Base-by-base conservation (phyloP, 805 yeast genomes). In the Scheffersomyces ergatensis region DNA sequence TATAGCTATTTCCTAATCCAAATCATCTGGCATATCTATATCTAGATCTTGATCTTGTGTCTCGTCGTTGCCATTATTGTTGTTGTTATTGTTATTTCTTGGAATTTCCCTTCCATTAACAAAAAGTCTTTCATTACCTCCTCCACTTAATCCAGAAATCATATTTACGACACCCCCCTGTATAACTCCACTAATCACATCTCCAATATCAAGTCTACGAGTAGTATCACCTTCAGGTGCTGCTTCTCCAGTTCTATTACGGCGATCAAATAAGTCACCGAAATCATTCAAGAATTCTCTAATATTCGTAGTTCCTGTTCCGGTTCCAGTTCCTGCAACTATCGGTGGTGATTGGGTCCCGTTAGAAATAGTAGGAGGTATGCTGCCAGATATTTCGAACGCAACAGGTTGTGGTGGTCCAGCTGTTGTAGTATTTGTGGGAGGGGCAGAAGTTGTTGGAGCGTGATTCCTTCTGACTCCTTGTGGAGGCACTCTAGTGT, bases 241-340 rank as follows among this genome's bases (percentile, higher is more conserved):
- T 16, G 35, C 33, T n/a, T 30, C 40, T 36, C 27, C 34, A 25
- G 30, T 39, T 32, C 36, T 42, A 33, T 33, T 37, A 11, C 49
- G 39, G 16, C 54, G 50, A 33, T 55, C 58, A 38, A 57, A 44
- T 18, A 54, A 36, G 21, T 49, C 55, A 2, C 62, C 62, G 38
- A 57, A 45, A 25, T 53, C 52, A 38, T 57, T 57, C 23, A 57
- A 37, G 14, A 57, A 39, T 15, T 50, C 51, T n/a, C 58, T 39
- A 15, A 53, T 44, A 12, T 46, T 39, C 5, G 34, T 34, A n/a
- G n/a, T n/a, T n/a, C n/a, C n/a, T 2, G 45, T 13, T 15, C 36
- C 33, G 14, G 38, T 9, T 5, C 16, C 17, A 13, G 5, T 21
- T 5, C 17, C 34, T 20, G 29, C 13, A 30, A 16, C 34, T 27